Percentiles rank a stretch among this genome's conserved stretches.
Conservation (phyloP, 768 basidiomycete species). For the Boletus huronensis region DNA sequence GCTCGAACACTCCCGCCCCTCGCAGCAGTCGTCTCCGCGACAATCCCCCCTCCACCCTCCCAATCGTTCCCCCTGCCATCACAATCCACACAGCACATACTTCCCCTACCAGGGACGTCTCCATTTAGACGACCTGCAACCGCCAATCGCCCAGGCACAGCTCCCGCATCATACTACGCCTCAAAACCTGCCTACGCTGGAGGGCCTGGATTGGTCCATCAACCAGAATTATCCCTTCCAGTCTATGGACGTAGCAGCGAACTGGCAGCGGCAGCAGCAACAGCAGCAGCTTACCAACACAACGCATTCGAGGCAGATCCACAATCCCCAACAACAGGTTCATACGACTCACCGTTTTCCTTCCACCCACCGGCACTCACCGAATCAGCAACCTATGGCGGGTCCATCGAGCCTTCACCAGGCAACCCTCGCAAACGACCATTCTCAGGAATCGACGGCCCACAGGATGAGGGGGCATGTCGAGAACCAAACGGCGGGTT, state of each 20-base stretch:
- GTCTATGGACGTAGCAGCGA: conserved; percentile 37
- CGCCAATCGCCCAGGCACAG: conserved; percentile 64
- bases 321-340: conserved; percentile 25
- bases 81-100: conserved; percentile 47
- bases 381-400: conserved; percentile 32
- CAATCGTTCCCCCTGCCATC: conserved; percentile 37
- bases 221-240: conserved; percentile 42
- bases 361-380: conserved; percentile 64
- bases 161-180: conserved; percentile 63
- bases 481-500: conserved; percentile 34
- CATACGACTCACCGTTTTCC: conserved; percentile 71
- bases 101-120: conserved; percentile 56
- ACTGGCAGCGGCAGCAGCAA: conserved; percentile 35
- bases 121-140: conserved; percentile 56
- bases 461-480: conserved; percentile 39
- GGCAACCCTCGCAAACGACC: conserved; percentile 60
- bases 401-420: conserved; percentile 35
- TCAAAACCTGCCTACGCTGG: conserved; percentile 43
- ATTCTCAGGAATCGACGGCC: conserved; percentile 53
- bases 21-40: conserved; percentile 73
- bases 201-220: conserved; percentile 53
- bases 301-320: conserved; percentile 31
- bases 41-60: conserved; percentile 49
- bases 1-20: conserved; percentile 65
- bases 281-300: conserved; percentile 30